Evolutionary conservation across 1,284 basidiomycete genomes (phyloP), one percentile per base, ranked within the genome.

Genomic region (Tilletia setariae): DNA sequence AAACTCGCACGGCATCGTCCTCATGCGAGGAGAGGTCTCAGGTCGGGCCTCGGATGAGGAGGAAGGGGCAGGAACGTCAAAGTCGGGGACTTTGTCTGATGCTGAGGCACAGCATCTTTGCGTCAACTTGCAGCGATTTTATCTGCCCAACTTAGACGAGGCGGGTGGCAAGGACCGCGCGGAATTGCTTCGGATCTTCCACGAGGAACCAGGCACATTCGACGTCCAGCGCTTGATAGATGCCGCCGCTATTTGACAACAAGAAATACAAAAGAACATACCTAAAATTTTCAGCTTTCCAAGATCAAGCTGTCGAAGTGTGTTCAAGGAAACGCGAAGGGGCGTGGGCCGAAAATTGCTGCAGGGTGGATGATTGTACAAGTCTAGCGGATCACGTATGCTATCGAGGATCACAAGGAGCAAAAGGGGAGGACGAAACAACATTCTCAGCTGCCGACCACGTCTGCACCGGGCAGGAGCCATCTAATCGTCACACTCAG

Each of bases 21-120:
- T 99, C 7, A 87, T 98, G 84, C 87, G 94, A 44, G 96, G 95
- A 21, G 95, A 98, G 83, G 90, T 98, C 72, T 93, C 93, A 0
- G 89, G 91, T 53, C 25, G 4, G 65, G 67, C 43, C 61, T 59
- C 1, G 66, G 62, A 35, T 49, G 65, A 66, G n/a, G n/a, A n/a
- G n/a, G 73, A 67, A 25, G 76, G 78, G 8, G 70, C 80, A 1
- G 68, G 73, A 4, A 70, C 68, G n/a, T 75, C 23, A 84, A 59
- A 67, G 13, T 46, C 53, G 19, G 67, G 59, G 30, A 67, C 46
- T 25, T 21, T 69, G 70, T 74, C 61, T 82, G 91, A 64, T 65
- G 63, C 44, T 40, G 61, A 67, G 40, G 49, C 66, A 11, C 79
- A 79, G 72, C 65, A 80, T 42, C 74, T 82, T 16, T 70, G 74